phyloP scores from a whole-genome alignment of 2,329 filamentous ascomycete genomes.

The Ascochyta pisi region DNA sequence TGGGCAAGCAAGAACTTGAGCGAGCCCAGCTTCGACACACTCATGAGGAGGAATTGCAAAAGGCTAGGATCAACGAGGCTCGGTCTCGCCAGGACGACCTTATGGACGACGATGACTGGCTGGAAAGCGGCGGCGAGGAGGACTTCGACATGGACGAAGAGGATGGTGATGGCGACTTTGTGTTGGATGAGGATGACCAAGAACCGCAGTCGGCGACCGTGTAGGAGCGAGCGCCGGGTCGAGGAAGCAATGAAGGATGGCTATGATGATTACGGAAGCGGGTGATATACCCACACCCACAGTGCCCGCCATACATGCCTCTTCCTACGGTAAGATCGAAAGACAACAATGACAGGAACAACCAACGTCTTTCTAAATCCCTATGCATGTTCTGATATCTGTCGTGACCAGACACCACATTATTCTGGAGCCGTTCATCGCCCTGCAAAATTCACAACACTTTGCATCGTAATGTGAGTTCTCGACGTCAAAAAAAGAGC shows the following conservation, averaged over 20 bases:
- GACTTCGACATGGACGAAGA: conserved; percentile 14
- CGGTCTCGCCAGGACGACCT: background rate
- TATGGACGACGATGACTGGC: conserved; percentile 8
- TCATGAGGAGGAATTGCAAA: conserved; percentile 12
- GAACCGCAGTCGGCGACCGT: background rate
- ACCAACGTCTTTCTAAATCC: no score
- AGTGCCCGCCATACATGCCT: no score
- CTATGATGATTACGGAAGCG: background rate
- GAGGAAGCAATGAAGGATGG: background rate
- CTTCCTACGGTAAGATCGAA: no score
- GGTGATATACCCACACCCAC: background rate
- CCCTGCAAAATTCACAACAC: no score
- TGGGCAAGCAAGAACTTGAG: conserved; percentile 10
- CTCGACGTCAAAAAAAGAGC: no score
- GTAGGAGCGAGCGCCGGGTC: background rate
- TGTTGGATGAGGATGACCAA: conserved; percentile 3
- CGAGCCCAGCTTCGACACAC: conserved; percentile 1
- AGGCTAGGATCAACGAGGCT: conserved; percentile 5
- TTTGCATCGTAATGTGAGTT: no score
- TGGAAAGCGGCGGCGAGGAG: conserved; percentile 19
- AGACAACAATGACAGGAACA: no score
- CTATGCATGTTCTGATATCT: no score
- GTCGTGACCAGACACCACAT: no score
- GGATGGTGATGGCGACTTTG: conserved; percentile 2
- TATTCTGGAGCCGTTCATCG: no score